Base-by-base conservation (phyloP, 495 filamentous ascomycete species). In the Lasiosphaeris hirsuta region DNA sequence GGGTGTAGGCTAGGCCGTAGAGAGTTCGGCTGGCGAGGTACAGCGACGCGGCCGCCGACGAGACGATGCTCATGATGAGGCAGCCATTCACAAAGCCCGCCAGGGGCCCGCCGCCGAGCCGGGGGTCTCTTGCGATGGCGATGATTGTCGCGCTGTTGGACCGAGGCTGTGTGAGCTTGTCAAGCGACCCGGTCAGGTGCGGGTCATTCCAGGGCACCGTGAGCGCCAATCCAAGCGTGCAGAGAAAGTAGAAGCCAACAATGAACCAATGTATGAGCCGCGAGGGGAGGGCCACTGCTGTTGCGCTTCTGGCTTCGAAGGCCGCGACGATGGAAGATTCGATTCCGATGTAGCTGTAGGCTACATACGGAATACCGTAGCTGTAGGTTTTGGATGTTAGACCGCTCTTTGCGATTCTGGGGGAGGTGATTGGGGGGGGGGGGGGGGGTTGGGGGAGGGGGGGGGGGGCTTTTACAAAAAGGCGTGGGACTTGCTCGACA, bases 11-110 rank as follows among this genome's bases (percentile, higher is more conserved):
- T 15, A 81, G 59, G 8, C 76, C 76, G 55, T 75, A 79, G 1
- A 82, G 54, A 0, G 73, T 71, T 5, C 78, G 67, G 3, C 77
- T 77, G 0, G 78, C 73, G 23, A 81, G 63, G 49, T 81, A 82
- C 0, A 82, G 63, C 36, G 71, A 68, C 5, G 75, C 74, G 59
- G 72, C 75, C 0, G 78, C 71, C 6, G 69, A 66, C 17, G 72
- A 74, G 3, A 79, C 34, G 0, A 69, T 69, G 10, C 77, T 75
- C 43, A 76, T 70, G 1, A 81, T 62, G 11, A 81, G 65, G 47
- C 73, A 70, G 0, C 62, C 65, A 19, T 70, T 78, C 30, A 81
- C 60, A 6, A 78, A 30, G 33, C 67, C 69, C 7, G 67, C 63
- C 4, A 76, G 39, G 9, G 62, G 58, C 1, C 64, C 61, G 36